Percentiles rank a stretch among this genome's conserved stretches.
Conservation (phyloP, 768 basidiomycete genomes). For the Strobilomyces confusus region DNA sequence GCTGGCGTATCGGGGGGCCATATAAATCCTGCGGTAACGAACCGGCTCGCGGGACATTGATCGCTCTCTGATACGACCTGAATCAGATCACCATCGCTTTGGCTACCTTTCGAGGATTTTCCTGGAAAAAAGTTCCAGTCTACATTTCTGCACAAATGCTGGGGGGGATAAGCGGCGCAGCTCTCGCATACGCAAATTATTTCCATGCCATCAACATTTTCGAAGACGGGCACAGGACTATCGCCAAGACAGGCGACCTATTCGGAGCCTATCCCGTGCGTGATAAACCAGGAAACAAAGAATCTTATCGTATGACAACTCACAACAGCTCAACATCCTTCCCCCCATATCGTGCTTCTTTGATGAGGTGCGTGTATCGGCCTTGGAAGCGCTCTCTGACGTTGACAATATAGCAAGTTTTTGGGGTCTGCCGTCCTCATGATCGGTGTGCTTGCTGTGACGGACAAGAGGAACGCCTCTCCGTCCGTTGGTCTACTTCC, state of each 20-base stretch:
- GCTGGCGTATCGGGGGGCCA: slow-evolving; percentile 67
- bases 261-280: slow-evolving; percentile 57
- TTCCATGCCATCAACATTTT: slow-evolving; percentile 56
- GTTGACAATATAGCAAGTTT: slow-evolving; percentile 34
- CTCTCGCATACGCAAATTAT: slow-evolving; percentile 55
- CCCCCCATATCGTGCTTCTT: slow-evolving; percentile 40
- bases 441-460: slow-evolving; percentile 48
- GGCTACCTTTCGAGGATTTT: slow-evolving; percentile 65
- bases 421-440: slow-evolving; percentile 50
- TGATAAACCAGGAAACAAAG: neutral
- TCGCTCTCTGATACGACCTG: neutral
- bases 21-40: slow-evolving; percentile 59
- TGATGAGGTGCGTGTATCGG: slow-evolving; percentile 30
- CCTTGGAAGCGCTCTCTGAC: too few species aligned
- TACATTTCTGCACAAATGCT: slow-evolving; percentile 58
- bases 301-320: neutral
- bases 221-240: slow-evolving; percentile 52
- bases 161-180: slow-evolving; percentile 51
- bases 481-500: slow-evolving; percentile 50
- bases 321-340: slow-evolving; percentile 33
- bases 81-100: slow-evolving; percentile 58
- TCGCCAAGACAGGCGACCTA: slow-evolving; percentile 45
- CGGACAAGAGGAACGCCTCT: slow-evolving; percentile 47
- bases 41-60: neutral
- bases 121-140: slow-evolving; percentile 70